A percentile compares a stretch with the other conserved stretches of the same genome.
These are phyloP conservation scores for Hymenoscyphus fructigenus DNA, from an alignment of 2,329 filamentous ascomycete genomes.

Conservation along the genomic window DNA sequence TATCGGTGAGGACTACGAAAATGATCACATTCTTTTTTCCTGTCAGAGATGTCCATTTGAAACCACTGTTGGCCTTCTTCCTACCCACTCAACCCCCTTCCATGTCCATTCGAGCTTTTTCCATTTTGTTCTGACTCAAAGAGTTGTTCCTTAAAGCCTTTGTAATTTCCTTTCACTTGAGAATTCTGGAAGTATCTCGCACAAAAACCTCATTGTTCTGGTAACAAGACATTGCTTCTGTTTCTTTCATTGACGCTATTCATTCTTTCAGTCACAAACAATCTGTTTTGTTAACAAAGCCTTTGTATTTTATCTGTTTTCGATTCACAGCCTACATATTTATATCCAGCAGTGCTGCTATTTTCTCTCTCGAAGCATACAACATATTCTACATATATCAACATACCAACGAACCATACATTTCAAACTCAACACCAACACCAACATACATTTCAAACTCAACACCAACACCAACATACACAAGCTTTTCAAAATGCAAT, in stretches of 20 bases:
- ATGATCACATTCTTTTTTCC: neutral
- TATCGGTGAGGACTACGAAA: neutral
- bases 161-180: neutral
- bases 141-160: neutral
- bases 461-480: neutral
- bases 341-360: neutral
- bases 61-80: neutral
- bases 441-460: constrained; percentile 10
- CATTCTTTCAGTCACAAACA: neutral
- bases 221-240: constrained; percentile 3
- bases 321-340: neutral
- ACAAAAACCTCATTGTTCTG: constrained; percentile 9
- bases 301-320: neutral
- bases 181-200: neutral
- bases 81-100: neutral
- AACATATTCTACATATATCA: neutral
- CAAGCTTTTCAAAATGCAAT: constrained; percentile 13
- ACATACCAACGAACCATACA: neutral
- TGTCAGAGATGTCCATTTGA: neutral
- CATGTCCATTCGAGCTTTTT: neutral
- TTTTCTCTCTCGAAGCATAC: neutral
- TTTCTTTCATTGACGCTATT: neutral
- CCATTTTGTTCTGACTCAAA: neutral
- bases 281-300: neutral
- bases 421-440: neutral